Percentiles rank a stretch among this genome's conserved stretches.
Conservation (phyloP, 179 eudicot species). For the Beta corolliflora region DNA sequence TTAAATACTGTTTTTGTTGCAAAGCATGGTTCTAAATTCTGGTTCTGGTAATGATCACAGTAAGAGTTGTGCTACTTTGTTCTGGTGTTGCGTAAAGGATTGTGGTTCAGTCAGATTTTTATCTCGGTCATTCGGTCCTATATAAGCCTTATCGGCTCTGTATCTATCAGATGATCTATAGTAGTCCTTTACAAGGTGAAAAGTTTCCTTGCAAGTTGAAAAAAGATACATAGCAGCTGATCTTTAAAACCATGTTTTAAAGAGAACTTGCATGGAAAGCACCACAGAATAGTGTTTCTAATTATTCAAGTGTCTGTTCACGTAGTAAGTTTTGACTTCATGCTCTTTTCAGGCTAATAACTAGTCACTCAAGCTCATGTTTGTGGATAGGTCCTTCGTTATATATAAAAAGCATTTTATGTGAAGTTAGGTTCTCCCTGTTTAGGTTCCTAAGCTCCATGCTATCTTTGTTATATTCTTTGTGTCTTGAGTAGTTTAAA, state of each 20-base stretch:
- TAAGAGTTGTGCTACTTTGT: not conserved
- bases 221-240: not conserved
- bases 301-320: not conserved
- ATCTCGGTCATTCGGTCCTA: not conserved
- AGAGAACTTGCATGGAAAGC: not conserved
- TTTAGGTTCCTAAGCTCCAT: not conserved
- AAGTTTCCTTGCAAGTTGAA: not conserved
- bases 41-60: not conserved
- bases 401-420: constrained; percentile 1
- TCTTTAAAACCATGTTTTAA: not conserved
- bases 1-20: not conserved
- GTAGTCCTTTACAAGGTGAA: not conserved
- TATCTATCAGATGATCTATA: not conserved
- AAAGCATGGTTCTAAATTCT: not conserved
- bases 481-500: not conserved
- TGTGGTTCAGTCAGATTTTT: not conserved
- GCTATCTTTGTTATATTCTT: not conserved
- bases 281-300: not conserved
- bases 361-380: not conserved
- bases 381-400: not conserved
- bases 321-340: not conserved
- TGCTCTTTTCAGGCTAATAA: not conserved
- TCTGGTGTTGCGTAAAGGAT: not conserved
- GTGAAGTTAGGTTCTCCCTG: not conserved
- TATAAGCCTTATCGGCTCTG: not conserved